Conservation (phyloP, 2,329 filamentous ascomycete genomes). For the Scleromitrula shiraiana region DNA sequence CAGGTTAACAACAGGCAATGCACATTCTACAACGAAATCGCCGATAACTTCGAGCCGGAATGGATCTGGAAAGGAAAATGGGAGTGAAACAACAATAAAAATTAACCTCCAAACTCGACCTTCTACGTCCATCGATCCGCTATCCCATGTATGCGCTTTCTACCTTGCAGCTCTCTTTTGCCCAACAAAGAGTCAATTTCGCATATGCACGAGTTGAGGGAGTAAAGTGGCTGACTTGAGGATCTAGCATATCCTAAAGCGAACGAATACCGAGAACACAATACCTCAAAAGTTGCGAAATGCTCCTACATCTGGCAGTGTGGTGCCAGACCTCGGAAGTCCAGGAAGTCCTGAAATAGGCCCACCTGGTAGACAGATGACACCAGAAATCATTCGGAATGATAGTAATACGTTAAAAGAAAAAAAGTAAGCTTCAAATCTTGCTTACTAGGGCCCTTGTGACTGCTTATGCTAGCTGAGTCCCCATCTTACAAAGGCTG, state of each 20-base stretch:
- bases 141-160: conserved; percentile 52
- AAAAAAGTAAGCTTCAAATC: conserved; percentile 61
- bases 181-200: not conserved
- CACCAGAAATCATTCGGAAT: conserved; percentile 23
- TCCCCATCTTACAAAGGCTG: conserved; percentile 1
- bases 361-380: conserved; percentile 31
- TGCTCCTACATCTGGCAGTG: conserved; percentile 44
- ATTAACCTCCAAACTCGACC: conserved; percentile 13
- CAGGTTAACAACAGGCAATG: conserved; percentile 16
- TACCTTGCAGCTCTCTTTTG: not conserved
- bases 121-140: conserved; percentile 50
- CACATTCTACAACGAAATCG: conserved; percentile 19
- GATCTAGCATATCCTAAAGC: conserved; percentile 49
- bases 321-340: conserved; percentile 23
- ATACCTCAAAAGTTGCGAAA: conserved; percentile 44
- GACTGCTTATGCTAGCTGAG: not conserved
- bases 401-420: conserved; percentile 40
- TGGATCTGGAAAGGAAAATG: conserved; percentile 17
- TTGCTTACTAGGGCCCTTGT: conserved; percentile 5
- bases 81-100: conserved; percentile 14
- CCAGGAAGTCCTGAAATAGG: conserved; percentile 21
- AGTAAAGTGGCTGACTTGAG: conserved; percentile 15
- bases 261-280: conserved; percentile 56
- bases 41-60: conserved; percentile 24
- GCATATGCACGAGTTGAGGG: not conserved